Conservation (phyloP, 257 asterid genomes). For the Henckelia pumila region DNA sequence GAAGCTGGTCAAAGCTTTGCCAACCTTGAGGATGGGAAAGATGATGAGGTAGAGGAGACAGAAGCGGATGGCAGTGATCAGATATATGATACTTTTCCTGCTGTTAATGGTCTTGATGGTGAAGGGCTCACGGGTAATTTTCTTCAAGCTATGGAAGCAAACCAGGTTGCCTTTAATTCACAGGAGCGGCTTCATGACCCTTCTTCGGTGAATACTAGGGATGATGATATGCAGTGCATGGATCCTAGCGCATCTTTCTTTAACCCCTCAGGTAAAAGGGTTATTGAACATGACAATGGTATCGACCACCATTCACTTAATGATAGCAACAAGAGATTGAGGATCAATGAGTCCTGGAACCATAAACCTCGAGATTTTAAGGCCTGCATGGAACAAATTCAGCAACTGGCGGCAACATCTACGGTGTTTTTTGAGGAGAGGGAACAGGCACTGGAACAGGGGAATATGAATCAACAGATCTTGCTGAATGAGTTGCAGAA, state of each 20-base stretch:
- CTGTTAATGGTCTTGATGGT: constrained; percentile 42
- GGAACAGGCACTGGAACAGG: constrained; percentile 34
- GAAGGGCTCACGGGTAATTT: constrained; percentile 64
- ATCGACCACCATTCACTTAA: constrained; percentile 33
- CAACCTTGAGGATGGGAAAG: constrained; percentile 27
- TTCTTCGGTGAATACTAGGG: constrained; percentile 40
- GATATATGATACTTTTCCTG: constrained; percentile 40
- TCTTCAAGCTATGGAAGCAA: constrained; percentile 55
- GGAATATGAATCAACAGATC: constrained; percentile 46
- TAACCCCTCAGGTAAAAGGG: constrained; percentile 58
- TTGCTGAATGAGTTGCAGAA: constrained; percentile 61
- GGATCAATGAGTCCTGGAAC: constrained; percentile 55
- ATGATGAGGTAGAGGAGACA: constrained; percentile 27
- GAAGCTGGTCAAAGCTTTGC: constrained; percentile 21
- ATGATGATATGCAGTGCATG: constrained; percentile 41
- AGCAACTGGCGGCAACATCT: constrained; percentile 45
- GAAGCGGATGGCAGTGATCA: constrained; percentile 40
- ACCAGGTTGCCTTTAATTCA: constrained; percentile 42
- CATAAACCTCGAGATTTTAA: constrained; percentile 27
- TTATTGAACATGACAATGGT: constrained; percentile 48
- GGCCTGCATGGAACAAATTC: constrained; percentile 57
- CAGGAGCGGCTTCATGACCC: constrained; percentile 49
- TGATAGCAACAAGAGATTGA: constrained; percentile 57
- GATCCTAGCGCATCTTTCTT: constrained; percentile 41
- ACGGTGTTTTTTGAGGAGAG: neutral